Evolutionary conservation across 31 red algal species (phyloP), one percentile per base, ranked within the genome.

Genomic region (Odonthalia washingtoniensis): DNA sequence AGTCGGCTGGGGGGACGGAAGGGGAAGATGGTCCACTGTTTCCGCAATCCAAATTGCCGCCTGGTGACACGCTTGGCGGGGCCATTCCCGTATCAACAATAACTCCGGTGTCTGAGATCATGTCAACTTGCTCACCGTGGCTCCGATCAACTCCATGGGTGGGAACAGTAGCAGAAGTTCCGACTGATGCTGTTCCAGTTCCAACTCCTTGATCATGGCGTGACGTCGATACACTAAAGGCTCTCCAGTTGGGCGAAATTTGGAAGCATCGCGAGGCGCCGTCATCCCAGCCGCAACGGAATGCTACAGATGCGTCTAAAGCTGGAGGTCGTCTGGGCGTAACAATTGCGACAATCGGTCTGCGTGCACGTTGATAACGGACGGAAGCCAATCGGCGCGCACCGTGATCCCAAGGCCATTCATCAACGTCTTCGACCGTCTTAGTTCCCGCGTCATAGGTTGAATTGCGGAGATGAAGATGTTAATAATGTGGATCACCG

Each of bases 11-110:
- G n/a, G n/a, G n/a, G n/a, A n/a, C n/a, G n/a, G n/a, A n/a, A n/a
- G n/a, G n/a, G n/a, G n/a, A n/a, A 84, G 44, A 1, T 18, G 16
- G 9, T 45, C 9, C 4, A 74, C 44, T 61, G 21, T 33, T 21
- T 52, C 4, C 1, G 65, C 81, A 42, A 84, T 1, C 1, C 24
- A 32, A 32, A 74, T 30, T 0, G 66, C 70, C 35, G 68, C 27
- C 3, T 57, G 44, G 49, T 63, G 53, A 67, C 69, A 86, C 3
- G 65, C 21, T 49, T 86, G 82, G 1, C 43, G 70, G 3, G 70
- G 69, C 82, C 82, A 86, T 1, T 64, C 24, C 82, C 69, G 82
- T 14, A 86, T 86, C 21, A 86, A n/a, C 3, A 86, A 5, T 1
- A 75, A 4, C 2, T 67, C 82, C 5, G 82, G 82, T 9, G 5